Evolutionary conservation across 1,284 basidiomycete species (phyloP).

Genomic region (Austropuccinia psidii): DNA sequence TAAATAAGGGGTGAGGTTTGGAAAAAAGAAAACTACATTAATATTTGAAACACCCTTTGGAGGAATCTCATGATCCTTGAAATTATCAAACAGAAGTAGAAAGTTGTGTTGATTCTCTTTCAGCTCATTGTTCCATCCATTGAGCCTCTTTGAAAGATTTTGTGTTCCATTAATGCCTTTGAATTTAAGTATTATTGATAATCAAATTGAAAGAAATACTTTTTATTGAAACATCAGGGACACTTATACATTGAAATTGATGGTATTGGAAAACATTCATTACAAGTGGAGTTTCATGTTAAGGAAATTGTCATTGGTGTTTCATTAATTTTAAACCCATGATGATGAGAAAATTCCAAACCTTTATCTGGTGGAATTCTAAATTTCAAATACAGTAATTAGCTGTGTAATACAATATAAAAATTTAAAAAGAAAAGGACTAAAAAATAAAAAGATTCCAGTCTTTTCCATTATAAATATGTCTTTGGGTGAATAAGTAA

Average conservation of each 20-base stretch:
- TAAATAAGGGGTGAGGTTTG: constrained; percentile 33
- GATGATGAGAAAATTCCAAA: too few species aligned
- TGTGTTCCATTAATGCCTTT: too few species aligned
- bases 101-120: neutral
- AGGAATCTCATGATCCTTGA: constrained; percentile 29
- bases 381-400: neutral
- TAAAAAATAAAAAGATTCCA: neutral
- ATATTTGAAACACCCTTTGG: constrained; percentile 22
- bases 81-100: constrained; percentile 32
- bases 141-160: too few species aligned
- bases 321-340: too few species aligned
- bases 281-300: too few species aligned
- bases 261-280: too few species aligned
- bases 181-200: too few species aligned
- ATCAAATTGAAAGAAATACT: neutral
- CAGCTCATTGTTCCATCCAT: too few species aligned
- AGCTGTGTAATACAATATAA: neutral
- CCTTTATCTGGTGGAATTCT: too few species aligned
- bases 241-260: too few species aligned
- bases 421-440: neutral
- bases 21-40: constrained; percentile 29
- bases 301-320: too few species aligned
- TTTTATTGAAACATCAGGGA: too few species aligned
- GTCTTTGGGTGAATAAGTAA: neutral
- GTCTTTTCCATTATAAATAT: neutral